A percentile compares a stretch with the other conserved stretches of the same genome.
Conservation (phyloP, 2,329 filamentous ascomycete species). For the Claviceps sp. region DNA sequence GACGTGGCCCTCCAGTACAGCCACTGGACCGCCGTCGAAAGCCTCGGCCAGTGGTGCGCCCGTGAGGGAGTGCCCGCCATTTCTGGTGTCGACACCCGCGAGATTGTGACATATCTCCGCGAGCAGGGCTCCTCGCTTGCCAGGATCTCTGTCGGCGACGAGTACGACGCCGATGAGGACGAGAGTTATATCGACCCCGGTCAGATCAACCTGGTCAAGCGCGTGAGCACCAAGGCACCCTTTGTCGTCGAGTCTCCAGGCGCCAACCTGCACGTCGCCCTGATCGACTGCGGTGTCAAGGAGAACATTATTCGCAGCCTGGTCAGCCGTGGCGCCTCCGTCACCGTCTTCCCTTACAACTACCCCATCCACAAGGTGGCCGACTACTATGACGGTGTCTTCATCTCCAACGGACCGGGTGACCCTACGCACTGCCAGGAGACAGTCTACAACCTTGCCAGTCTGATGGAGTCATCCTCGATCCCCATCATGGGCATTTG, state of each 20-base stretch:
- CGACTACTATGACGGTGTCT: conserved; percentile 94
- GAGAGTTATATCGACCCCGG: conserved; percentile 91
- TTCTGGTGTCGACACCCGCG: conserved; percentile 91
- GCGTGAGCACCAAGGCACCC: conserved; percentile 94
- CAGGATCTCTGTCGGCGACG: conserved; percentile 86
- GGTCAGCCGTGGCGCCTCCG: conserved; percentile 78
- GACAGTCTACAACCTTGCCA: conserved; percentile 82
- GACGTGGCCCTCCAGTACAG: conserved; percentile 91
- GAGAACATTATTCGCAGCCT: conserved; percentile 97
- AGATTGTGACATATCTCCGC: conserved; percentile 87
- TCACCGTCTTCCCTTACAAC: conserved; percentile 91
- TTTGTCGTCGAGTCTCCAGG: conserved; percentile 83
- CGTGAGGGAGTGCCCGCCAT: conserved; percentile 93
- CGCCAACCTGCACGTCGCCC: conserved; percentile 77
- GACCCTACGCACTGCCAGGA: conserved; percentile 94
- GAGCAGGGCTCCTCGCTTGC: conserved; percentile 95
- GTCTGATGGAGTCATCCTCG: conserved; percentile 81
- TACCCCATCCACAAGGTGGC: conserved; percentile 98
- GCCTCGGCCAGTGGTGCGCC: conserved; percentile 84
- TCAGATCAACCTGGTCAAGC: conserved; percentile 91
- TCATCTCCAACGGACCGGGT: conserved; percentile 97
- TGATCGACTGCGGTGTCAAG: conserved; percentile 98
- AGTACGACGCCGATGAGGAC: conserved; percentile 97
- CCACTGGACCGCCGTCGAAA: conserved; percentile 97
- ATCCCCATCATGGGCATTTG: conserved; percentile 97